Evolutionary conservation across 257 asterid genomes (phyloP).

Genomic region (Anisodus tanguticus): DNA sequence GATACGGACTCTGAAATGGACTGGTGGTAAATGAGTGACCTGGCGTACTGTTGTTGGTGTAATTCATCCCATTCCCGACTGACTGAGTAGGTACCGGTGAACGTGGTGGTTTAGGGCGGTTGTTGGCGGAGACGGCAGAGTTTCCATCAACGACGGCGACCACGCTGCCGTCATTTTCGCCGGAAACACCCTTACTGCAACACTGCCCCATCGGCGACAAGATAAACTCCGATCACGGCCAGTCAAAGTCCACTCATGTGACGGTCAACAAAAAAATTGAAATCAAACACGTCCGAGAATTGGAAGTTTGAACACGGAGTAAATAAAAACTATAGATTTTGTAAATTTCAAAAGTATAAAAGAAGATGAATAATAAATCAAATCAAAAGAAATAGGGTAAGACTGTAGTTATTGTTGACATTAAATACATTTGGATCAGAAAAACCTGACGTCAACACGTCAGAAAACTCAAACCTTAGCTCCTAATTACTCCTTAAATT

Average conservation of each 20-base stretch:
- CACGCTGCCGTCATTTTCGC: conserved; percentile 44
- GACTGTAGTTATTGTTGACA: conserved; percentile 25
- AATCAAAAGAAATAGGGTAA: background rate
- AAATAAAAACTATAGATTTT: too few species aligned
- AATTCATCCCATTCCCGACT: too few species aligned
- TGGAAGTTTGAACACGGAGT: conserved; percentile 53
- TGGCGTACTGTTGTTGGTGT: conserved; percentile 87
- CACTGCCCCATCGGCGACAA: conserved; percentile 82
- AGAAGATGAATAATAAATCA: background rate
- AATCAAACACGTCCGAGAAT: conserved; percentile 36
- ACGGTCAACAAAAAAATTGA: conserved; percentile 43
- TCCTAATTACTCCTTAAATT: background rate
- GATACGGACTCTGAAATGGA: conserved; percentile 98
- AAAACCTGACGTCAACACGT: background rate
- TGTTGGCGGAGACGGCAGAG: conserved; percentile 40
- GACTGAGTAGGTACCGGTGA: conserved; percentile 44
- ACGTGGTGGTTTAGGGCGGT: conserved; percentile 43
- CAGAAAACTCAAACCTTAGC: background rate
- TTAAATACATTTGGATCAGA: conserved; percentile 21
- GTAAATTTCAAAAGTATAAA: too few species aligned
- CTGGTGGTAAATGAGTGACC: conserved; percentile 75
- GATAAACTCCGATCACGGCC: conserved; percentile 43
- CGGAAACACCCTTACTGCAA: conserved; percentile 74
- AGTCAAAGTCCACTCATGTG: conserved; percentile 41
- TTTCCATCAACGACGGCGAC: conserved; percentile 27